These are phyloP conservation scores for Phytophthora crassamura DNA, from an alignment of 352 stramenopile genomes.

Conservation along the genomic window DNA sequence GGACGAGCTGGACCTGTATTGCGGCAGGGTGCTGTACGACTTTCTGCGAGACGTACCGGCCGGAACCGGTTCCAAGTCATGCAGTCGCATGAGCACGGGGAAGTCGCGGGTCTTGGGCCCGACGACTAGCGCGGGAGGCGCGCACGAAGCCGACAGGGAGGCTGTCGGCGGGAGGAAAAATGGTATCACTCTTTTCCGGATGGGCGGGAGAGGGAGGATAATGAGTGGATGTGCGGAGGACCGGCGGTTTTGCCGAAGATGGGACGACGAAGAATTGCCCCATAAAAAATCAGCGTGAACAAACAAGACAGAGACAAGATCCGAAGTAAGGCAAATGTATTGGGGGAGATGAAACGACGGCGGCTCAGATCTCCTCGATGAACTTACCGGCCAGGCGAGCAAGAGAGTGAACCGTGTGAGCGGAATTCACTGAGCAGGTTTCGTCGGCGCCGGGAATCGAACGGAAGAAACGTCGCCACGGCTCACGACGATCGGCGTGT, in stretches of 20 bases:
- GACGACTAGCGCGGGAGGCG: too few species aligned
- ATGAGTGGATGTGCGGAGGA: neutral
- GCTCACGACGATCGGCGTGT: neutral
- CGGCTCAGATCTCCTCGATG: neutral
- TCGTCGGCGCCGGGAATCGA: neutral
- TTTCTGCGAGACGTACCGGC: slow-evolving; percentile 1
- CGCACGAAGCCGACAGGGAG: neutral
- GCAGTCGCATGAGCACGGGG: slow-evolving; percentile 2
- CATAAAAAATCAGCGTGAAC: too few species aligned
- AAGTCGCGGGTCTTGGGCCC: too few species aligned
- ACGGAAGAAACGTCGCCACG: slow-evolving; percentile 12
- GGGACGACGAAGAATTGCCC: neutral
- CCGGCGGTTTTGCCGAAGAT: slow-evolving; percentile 4
- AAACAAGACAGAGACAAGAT: neutral
- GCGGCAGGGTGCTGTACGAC: slow-evolving; percentile 8
- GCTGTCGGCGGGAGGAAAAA: neutral
- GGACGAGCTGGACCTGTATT: slow-evolving; percentile 9
- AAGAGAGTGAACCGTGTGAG: neutral
- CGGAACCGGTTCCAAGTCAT: slow-evolving; percentile 2
- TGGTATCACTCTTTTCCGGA: neutral
- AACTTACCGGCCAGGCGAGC: neutral
- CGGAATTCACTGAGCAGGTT: neutral
- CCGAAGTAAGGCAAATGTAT: too few species aligned
- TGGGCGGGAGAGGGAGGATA: neutral
- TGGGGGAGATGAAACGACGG: too few species aligned